These are phyloP conservation scores for Ophiostoma sp. DNA, from an alignment of 2,329 filamentous ascomycete genomes.

Conservation along the genomic window DNA sequence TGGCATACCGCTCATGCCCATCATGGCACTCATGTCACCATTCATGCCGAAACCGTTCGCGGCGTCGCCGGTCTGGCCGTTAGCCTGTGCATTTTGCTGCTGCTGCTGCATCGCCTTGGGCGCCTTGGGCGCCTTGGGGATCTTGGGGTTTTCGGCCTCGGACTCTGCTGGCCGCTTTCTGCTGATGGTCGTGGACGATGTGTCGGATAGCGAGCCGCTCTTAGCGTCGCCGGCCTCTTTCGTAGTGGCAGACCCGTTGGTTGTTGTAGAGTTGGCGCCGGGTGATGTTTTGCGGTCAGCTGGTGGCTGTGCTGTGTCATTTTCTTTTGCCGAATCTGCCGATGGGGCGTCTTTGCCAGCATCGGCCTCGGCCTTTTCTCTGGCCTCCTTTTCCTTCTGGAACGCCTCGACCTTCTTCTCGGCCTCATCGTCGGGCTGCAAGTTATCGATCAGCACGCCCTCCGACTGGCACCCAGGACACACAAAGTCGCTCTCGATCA, in stretches of 20 bases:
- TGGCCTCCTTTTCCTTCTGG: constrained; percentile 51
- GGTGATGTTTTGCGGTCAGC: constrained; percentile 13
- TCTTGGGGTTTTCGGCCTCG: constrained; percentile 57
- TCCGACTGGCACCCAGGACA: constrained; percentile 90
- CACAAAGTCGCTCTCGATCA: constrained; percentile 96
- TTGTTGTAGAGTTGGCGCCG: not conserved
- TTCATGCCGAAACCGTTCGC: constrained; percentile 29
- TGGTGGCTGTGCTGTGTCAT: not conserved
- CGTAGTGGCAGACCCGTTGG: not conserved
- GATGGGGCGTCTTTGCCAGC: constrained; percentile 41
- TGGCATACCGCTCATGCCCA: constrained; percentile 33
- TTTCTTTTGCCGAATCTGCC: constrained; percentile 28
- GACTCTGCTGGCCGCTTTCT: constrained; percentile 85
- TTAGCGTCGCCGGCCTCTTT: not conserved
- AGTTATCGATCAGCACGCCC: constrained; percentile 86
- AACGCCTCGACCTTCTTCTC: constrained; percentile 74
- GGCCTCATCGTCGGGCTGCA: constrained; percentile 75
- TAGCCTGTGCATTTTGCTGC: constrained; percentile 39
- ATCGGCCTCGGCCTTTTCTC: constrained; percentile 31
- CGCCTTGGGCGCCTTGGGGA: constrained; percentile 60
- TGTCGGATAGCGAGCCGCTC: constrained; percentile 8
- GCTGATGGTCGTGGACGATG: constrained; percentile 32
- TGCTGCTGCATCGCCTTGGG: constrained; percentile 61
- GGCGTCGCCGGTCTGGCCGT: constrained; percentile 23
- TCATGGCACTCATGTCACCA: constrained; percentile 34